Base-by-base conservation (phyloP, 768 basidiomycete species). In the Pleurotus djamor region DNA sequence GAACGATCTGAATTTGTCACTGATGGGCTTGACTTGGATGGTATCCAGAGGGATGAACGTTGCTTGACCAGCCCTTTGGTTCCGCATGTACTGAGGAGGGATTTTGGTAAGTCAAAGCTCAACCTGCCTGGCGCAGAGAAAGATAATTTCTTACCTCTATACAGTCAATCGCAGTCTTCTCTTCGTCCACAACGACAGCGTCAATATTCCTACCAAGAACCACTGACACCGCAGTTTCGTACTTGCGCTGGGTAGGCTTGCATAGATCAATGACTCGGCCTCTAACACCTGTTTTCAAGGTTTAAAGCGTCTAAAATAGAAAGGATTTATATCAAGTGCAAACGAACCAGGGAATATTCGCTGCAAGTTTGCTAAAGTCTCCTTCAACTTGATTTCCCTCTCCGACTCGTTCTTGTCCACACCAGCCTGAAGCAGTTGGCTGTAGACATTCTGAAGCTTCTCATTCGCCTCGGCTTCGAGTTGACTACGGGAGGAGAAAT, bases 1-100 rank as follows among this genome's bases (percentile, higher is more conserved):
- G 67, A 96, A 93, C 4, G 90, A 88, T 21, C 97, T 88, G 74
- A 92, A 94, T 71, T 94, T 95, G 75, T 98, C 97, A 63, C 95
- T 94, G 63, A 94, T 81, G 1, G 94, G 88, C 71, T 96, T 98
- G 36, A 90, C 89, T 68, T 94, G 92, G 64, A 98, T 96, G 7
- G 94, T 96, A 71, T 98, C 96, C n/a, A 99, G 87, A 0, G 97
- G 97, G 48, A 99, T 91, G 76, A 98, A 98, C 0, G 97, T 99
- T 10, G 96, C 96, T 74, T 95, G 93, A 1, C 96, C 97, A 0
- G 91, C 87, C 37, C 96, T 90, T 72, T 97, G 94, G 61, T 90
- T 95, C 61, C 94, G 89, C 85, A 99, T 85, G 71, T 97, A 98
- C 90, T 95, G 65, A 1, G 56, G n/a, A 10, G 38, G n/a, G 38